Conservation (phyloP, 106 monocot genomes). For the Dendrobium officinale region DNA sequence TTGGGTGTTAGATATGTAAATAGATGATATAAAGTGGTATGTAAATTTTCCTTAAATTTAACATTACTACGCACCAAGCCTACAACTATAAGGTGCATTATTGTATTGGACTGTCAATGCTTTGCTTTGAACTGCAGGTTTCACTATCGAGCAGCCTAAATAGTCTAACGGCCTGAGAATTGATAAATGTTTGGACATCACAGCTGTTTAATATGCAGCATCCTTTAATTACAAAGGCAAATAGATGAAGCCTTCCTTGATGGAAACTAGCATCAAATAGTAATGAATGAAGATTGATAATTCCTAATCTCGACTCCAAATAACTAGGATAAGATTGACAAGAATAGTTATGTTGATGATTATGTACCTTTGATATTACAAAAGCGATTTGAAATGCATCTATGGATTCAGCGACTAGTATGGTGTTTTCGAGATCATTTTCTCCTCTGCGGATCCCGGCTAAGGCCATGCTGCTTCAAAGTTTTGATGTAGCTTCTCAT, state of each 20-base stretch:
- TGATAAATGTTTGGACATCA: not conserved
- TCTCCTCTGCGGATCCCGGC: slow-evolving; percentile 60
- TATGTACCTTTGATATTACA: not conserved
- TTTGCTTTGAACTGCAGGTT: too few species aligned
- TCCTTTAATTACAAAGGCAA: not conserved
- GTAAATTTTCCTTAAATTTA: not conserved
- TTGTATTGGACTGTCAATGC: too few species aligned
- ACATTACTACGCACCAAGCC: not conserved
- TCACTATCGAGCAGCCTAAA: too few species aligned
- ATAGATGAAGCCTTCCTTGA: not conserved
- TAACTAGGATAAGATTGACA: not conserved
- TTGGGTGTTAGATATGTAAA: too few species aligned
- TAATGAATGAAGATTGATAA: not conserved
- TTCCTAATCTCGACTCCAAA: not conserved
- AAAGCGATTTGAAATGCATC: not conserved
- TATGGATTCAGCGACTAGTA: not conserved
- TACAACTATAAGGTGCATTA: not conserved
- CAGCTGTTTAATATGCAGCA: not conserved
- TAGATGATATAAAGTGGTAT: too few species aligned
- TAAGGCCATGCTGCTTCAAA: slow-evolving; percentile 69
- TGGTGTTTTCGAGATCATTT: slow-evolving; percentile 7
- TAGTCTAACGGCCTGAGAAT: not conserved
- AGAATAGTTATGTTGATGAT: not conserved
- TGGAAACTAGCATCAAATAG: not conserved
- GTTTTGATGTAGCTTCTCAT: slow-evolving; percentile 81